Percentiles rank a stretch among this genome's conserved stretches.
Conservation (phyloP, 345 rosid species). For the Eucalyptus sp. region DNA sequence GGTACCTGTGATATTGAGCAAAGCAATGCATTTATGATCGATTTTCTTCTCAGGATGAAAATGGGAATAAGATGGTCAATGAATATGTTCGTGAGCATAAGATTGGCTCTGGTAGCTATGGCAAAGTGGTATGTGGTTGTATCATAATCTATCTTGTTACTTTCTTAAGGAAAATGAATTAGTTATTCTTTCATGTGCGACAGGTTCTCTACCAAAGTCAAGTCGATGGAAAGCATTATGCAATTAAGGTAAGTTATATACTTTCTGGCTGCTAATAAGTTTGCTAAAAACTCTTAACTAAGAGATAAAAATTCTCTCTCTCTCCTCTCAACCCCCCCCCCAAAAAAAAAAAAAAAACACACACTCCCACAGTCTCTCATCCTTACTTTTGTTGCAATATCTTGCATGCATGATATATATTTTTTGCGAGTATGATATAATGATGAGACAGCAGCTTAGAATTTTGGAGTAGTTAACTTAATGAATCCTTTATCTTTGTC, state of each 20-base stretch:
- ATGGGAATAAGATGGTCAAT: slow-evolving; percentile 83
- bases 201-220: slow-evolving; percentile 83
- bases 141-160: neutral
- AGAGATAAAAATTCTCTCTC: neutral
- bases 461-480: neutral
- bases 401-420: neutral
- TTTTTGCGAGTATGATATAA: neutral
- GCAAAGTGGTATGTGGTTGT: slow-evolving; percentile 82
- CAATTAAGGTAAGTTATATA: slow-evolving; percentile 68
- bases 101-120: slow-evolving; percentile 98
- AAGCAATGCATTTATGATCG: neutral
- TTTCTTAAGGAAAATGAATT: neutral
- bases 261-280: neutral
- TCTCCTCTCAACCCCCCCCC: neutral
- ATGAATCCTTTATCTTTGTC: neutral
- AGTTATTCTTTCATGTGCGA: slow-evolving; percentile 4
- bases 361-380: neutral
- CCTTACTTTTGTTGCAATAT: neutral
- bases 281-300: neutral
- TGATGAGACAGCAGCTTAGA: neutral
- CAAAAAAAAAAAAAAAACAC: rapidly evolving
- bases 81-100: slow-evolving; percentile 71
- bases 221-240: slow-evolving; percentile 70
- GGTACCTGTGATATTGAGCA: neutral
- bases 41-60: slow-evolving; percentile 56